phyloP scores from a whole-genome alignment of 139 green algal species.

The Mychonastes homosphaera region DNA sequence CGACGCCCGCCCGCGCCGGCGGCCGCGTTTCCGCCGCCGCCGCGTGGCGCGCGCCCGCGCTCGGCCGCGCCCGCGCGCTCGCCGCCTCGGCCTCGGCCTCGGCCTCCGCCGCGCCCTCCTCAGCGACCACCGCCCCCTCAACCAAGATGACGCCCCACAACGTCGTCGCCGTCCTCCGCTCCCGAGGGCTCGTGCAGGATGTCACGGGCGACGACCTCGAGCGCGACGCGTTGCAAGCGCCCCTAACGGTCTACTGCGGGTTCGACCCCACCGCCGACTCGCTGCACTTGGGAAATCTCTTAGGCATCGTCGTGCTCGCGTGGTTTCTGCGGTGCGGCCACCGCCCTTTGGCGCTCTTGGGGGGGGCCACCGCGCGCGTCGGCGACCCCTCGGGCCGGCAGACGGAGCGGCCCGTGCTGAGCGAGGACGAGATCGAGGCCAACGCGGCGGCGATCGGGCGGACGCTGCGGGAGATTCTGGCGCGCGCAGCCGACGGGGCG shows the following conservation, averaged over 20 bases:
- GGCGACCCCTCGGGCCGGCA: slow-evolving; percentile 85
- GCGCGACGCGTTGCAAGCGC: not conserved
- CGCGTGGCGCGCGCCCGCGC: too few relatives aligned
- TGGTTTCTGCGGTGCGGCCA: slow-evolving; percentile 93
- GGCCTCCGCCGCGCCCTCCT: slow-evolving; percentile 23
- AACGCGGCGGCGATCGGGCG: slow-evolving; percentile 57
- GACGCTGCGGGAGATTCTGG: slow-evolving; percentile 27
- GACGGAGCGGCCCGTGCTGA: slow-evolving; percentile 80
- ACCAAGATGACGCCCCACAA: slow-evolving; percentile 20
- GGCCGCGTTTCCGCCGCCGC: too few relatives aligned
- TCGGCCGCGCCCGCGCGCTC: too few relatives aligned
- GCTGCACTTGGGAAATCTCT: slow-evolving; percentile 91
- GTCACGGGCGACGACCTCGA: slow-evolving; percentile 61
- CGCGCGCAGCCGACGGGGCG: slow-evolving; percentile 13
- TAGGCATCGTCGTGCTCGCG: slow-evolving; percentile 92
- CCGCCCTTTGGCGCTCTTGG: slow-evolving; percentile 70
- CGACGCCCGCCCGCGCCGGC: too few relatives aligned
- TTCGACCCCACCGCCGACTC: slow-evolving; percentile 95
- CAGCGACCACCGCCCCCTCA: slow-evolving; percentile 30
- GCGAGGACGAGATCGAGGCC: slow-evolving; percentile 64
- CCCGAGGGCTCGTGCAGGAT: slow-evolving; percentile 71
- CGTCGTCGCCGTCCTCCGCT: slow-evolving; percentile 45
- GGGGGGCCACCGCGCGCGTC: slow-evolving; percentile 84
- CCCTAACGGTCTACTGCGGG: slow-evolving; percentile 84
- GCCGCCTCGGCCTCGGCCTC: too few relatives aligned